Evolutionary conservation across 1,139 yeast species (phyloP).

Genomic region (Chernovozyma sophiae-reginae): DNA sequence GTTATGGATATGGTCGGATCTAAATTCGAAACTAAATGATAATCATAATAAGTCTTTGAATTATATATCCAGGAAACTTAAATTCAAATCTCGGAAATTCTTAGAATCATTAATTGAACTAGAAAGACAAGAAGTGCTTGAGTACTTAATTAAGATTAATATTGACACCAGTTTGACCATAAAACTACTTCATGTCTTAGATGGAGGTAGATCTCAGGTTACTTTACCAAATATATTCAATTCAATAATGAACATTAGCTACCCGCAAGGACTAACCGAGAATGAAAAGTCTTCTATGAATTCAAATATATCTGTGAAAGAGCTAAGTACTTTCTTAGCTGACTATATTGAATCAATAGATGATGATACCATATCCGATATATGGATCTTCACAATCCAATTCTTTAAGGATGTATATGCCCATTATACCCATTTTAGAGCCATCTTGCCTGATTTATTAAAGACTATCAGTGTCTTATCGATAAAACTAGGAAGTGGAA

Average conservation of each 20-base stretch:
- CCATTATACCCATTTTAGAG: constrained; percentile 46
- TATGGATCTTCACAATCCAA: constrained; percentile 54
- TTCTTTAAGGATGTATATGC: constrained; percentile 58
- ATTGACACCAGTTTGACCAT: constrained; percentile 19
- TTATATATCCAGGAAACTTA: constrained; percentile 63
- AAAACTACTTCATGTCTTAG: constrained; percentile 69
- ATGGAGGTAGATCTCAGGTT: constrained; percentile 76
- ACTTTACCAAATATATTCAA: constrained; percentile 67
- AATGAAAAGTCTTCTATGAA: constrained; percentile 39
- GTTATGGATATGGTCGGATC: constrained; percentile 77
- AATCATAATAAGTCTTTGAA: constrained; percentile 40
- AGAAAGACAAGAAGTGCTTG: constrained; percentile 74
- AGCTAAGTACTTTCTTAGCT: constrained; percentile 49
- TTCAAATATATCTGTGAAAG: constrained; percentile 36
- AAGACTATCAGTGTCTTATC: constrained; percentile 50
- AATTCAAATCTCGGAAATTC: constrained; percentile 65
- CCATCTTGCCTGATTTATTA: constrained; percentile 49
- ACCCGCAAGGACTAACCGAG: constrained; percentile 29
- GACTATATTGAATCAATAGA: constrained; percentile 63
- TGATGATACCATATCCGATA: constrained; percentile 70
- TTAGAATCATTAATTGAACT: constrained; percentile 64
- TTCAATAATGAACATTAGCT: constrained; percentile 42
- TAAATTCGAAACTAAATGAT: constrained; percentile 22
- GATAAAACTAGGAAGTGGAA: constrained; percentile 38
- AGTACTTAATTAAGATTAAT: constrained; percentile 46